phyloP scores from a whole-genome alignment of 495 filamentous ascomycete genomes.

The Penicillium taxi region DNA sequence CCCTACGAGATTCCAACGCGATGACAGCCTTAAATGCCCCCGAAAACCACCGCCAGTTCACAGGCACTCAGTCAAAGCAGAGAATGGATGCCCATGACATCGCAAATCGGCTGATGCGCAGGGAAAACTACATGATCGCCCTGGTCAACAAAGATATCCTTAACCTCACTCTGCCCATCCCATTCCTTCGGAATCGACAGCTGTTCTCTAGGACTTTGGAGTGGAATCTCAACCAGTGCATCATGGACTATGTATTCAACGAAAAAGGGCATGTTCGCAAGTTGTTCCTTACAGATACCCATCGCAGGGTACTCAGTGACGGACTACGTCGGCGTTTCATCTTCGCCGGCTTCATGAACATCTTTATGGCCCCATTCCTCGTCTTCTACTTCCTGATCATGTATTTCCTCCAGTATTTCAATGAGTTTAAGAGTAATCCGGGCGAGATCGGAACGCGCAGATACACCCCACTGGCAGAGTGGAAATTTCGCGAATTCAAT shows the following conservation, averaged over 20 bases:
- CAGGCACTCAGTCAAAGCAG: constrained; percentile 85
- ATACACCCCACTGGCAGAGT: constrained; percentile 89
- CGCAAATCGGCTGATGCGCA: constrained; percentile 91
- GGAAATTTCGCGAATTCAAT: constrained; percentile 99
- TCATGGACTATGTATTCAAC: constrained; percentile 92
- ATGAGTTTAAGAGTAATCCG: constrained; percentile 90
- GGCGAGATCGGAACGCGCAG: constrained; percentile 71
- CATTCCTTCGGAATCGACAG: constrained; percentile 70
- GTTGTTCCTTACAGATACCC: constrained; percentile 72
- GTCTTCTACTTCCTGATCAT: constrained; percentile 74
- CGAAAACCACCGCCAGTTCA: constrained; percentile 53
- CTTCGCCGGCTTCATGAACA: constrained; percentile 77
- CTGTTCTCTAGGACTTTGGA: constrained; percentile 74
- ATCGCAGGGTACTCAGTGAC: constrained; percentile 69
- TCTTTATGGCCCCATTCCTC: constrained; percentile 75
- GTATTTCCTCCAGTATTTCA: constrained; percentile 89
- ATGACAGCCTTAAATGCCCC: constrained; percentile 64
- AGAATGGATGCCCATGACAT: constrained; percentile 95
- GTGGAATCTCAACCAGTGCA: constrained; percentile 80
- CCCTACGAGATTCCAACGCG: constrained; percentile 76
- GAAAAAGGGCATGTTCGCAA: constrained; percentile 75
- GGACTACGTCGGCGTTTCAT: constrained; percentile 66
- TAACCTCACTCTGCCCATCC: constrained; percentile 76
- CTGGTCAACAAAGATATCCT: constrained; percentile 94
- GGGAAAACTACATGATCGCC: constrained; percentile 94